Percentiles rank a stretch among this genome's conserved stretches.
These are phyloP conservation scores for Suillus luteus DNA, from an alignment of 768 basidiomycete genomes.

Conservation along the genomic window DNA sequence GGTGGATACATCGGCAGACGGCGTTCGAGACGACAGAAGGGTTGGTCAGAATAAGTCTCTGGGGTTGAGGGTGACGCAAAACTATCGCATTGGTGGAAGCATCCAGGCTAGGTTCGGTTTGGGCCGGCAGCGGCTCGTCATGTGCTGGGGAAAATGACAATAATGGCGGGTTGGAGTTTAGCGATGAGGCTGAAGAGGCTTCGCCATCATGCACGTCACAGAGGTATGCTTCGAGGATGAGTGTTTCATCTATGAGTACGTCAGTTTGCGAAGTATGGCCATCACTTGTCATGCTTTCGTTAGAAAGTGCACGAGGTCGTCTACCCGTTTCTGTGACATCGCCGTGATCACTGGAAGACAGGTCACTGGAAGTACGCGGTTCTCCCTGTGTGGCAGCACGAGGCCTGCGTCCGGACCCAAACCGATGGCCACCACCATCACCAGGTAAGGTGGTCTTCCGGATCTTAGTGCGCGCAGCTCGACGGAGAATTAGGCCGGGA, in stretches of 20 bases:
- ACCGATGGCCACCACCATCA: conserved; percentile 84
- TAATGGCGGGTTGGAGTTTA: conserved; percentile 23
- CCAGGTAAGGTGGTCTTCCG: conserved; percentile 78
- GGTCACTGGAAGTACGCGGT: conserved; percentile 66
- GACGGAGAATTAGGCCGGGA: conserved; percentile 86
- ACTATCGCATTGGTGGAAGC: conserved; percentile 39
- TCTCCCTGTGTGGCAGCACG: conserved; percentile 37
- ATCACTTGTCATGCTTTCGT: conserved; percentile 42
- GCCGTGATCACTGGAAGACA: conserved; percentile 60
- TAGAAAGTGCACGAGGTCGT: conserved; percentile 38
- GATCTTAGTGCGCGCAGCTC: conserved; percentile 93
- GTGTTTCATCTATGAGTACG: conserved; percentile 78
- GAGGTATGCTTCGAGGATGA: conserved; percentile 84
- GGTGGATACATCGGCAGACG: conserved; percentile 52
- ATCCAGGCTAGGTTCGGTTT: conserved; percentile 33
- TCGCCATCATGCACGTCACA: conserved; percentile 53
- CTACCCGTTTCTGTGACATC: conserved; percentile 43
- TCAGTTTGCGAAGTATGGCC: conserved; percentile 56
- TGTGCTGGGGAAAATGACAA: conserved; percentile 27
- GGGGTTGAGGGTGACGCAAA: conserved; percentile 70
- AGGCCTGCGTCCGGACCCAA: conserved; percentile 46
- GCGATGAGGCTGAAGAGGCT: conserved; percentile 20
- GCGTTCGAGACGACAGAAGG: conserved; percentile 50
- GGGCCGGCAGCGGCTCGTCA: conserved; percentile 17
- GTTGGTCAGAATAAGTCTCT: conserved; percentile 43